Conservation (phyloP, 2,329 filamentous ascomycete genomes). For the Microdochium trichocladiopsis region DNA sequence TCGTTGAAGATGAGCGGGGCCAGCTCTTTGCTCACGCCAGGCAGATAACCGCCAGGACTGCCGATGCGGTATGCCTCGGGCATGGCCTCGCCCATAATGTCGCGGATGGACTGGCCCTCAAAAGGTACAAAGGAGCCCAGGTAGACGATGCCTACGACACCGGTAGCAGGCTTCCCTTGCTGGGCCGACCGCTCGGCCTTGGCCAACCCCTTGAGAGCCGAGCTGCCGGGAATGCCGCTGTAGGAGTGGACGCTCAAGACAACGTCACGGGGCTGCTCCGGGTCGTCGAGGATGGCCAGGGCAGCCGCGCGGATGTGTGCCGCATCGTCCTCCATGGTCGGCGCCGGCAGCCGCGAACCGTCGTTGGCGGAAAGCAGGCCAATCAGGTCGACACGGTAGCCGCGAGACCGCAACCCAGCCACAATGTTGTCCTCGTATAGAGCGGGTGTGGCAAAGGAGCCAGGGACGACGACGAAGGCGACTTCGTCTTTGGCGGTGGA, state of each 20-base stretch:
- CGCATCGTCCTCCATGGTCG: slow-evolving; percentile 9
- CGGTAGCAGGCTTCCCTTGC: slow-evolving; percentile 15
- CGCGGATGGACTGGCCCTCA: slow-evolving; percentile 4
- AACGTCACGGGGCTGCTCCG: slow-evolving; percentile 12
- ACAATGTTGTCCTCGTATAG: slow-evolving; percentile 8
- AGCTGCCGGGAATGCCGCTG: slow-evolving; percentile 19
- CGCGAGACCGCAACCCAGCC: slow-evolving; percentile 4
- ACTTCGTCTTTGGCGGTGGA: no score
- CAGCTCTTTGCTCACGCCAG: not conserved
- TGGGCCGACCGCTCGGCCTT: slow-evolving; percentile 10
- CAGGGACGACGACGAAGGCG: not conserved
- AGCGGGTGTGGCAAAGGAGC: slow-evolving; percentile 1
- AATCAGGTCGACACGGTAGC: not conserved
- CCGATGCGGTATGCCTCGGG: slow-evolving; percentile 2
- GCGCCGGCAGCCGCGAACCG: slow-evolving; percentile 4
- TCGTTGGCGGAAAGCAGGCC: slow-evolving; percentile 9
- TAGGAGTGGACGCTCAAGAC: slow-evolving; percentile 24
- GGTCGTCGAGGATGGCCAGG: slow-evolving; percentile 8
- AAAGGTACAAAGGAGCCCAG: slow-evolving; percentile 7
- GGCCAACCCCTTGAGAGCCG: slow-evolving; percentile 18
- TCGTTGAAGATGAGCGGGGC: slow-evolving; percentile 3
- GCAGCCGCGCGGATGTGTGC: slow-evolving; percentile 5
- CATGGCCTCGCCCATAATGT: not conserved
- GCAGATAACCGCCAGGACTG: slow-evolving; percentile 6
- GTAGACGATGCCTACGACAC: slow-evolving; percentile 20